These are phyloP conservation scores for Prunus kanzakura DNA, from an alignment of 306 rosid species.

Conservation along the genomic window DNA sequence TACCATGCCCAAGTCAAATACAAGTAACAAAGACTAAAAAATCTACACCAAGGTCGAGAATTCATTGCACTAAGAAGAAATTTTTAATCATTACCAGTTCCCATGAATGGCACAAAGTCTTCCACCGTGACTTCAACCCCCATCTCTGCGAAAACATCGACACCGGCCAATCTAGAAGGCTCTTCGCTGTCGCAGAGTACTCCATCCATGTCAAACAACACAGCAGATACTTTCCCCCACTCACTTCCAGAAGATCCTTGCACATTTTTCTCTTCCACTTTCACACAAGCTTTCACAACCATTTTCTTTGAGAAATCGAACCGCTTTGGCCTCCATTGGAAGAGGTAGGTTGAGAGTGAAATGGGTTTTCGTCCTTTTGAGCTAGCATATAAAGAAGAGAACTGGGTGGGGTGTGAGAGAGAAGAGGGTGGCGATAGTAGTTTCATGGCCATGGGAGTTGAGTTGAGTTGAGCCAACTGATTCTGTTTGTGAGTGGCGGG, in stretches of 20 bases:
- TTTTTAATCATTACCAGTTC: constrained; percentile 59
- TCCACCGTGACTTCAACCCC: constrained; percentile 78
- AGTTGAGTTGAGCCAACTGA: not conserved
- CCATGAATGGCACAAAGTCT: constrained; percentile 89
- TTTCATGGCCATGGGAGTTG: constrained; percentile 40
- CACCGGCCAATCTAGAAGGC: constrained; percentile 77
- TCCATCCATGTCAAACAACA: constrained; percentile 96
- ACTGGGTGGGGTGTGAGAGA: constrained; percentile 28
- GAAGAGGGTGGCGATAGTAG: constrained; percentile 29
- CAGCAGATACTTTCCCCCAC: constrained; percentile 92
- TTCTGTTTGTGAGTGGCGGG: constrained; percentile 36
- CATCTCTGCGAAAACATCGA: constrained; percentile 79
- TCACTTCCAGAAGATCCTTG: constrained; percentile 34
- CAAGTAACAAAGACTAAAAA: not conserved
- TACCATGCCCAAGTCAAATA: not conserved
- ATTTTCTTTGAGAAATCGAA: constrained; percentile 30
- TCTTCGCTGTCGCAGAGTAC: constrained; percentile 91
- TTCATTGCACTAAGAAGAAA: not conserved
- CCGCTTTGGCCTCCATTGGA: constrained; percentile 45
- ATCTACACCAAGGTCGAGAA: not conserved
- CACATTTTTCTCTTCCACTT: constrained; percentile 53
- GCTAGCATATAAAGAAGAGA: constrained; percentile 33
- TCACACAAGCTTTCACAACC: constrained; percentile 50
- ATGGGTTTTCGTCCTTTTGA: constrained; percentile 28
- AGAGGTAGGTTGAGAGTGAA: constrained; percentile 34